These are phyloP conservation scores for Waltiozyma solani DNA, from an alignment of 1,139 yeast species.

Conservation along the genomic window DNA sequence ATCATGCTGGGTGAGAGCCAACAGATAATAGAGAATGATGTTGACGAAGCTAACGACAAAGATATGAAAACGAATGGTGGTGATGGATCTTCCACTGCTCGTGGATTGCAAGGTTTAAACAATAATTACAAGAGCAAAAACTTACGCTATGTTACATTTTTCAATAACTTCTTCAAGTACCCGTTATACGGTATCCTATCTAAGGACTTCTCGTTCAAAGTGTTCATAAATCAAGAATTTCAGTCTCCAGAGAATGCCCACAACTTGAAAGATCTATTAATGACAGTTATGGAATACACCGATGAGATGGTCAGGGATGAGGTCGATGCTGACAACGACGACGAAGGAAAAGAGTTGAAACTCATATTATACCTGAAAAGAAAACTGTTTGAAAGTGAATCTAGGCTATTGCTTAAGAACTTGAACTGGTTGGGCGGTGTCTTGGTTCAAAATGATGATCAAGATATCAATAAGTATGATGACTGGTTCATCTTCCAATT, in stretches of 20 bases:
- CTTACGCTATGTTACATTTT: slow-evolving; percentile 13
- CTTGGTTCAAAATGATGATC: slow-evolving; percentile 12
- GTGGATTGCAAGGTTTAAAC: slow-evolving; percentile 8
- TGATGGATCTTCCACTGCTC: not conserved
- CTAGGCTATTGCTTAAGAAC: slow-evolving; percentile 15
- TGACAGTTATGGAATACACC: slow-evolving; percentile 16
- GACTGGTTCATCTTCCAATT: slow-evolving; percentile 21
- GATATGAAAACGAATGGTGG: not conserved
- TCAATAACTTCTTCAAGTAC: slow-evolving; percentile 10
- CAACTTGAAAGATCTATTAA: slow-evolving; percentile 16
- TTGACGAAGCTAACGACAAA: not conserved
- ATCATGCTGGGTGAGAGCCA: slow-evolving; percentile 21
- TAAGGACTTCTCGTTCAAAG: slow-evolving; percentile 8
- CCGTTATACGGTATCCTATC: slow-evolving; percentile 16
- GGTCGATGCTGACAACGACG: slow-evolving; percentile 3
- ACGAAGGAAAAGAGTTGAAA: slow-evolving; percentile 9
- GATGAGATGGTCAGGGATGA: slow-evolving; percentile 11
- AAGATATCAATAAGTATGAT: slow-evolving; percentile 13
- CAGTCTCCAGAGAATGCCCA: slow-evolving; percentile 10
- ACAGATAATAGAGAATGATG: slow-evolving; percentile 15
- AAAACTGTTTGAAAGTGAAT: slow-evolving; percentile 15
- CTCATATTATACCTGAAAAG: slow-evolving; percentile 15
- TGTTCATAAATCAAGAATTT: slow-evolving; percentile 16
- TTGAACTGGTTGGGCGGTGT: slow-evolving; percentile 19
- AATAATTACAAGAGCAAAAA: slow-evolving; percentile 12